Evolutionary conservation across 257 asterid genomes (phyloP).

Genomic region (Scutellaria barbata): DNA sequence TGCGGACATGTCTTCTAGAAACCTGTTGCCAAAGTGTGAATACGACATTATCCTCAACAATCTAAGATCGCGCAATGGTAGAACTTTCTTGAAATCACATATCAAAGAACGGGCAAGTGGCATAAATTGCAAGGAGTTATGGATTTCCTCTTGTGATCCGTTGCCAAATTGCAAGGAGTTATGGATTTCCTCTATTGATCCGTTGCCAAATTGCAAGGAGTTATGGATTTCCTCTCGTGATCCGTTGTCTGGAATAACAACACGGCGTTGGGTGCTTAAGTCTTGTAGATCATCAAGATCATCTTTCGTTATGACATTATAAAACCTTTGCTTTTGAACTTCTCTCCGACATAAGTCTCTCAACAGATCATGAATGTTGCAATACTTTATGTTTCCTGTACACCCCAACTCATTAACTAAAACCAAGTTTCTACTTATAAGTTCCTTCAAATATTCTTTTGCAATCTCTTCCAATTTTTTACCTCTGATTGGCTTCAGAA

Average conservation of each 20-base stretch:
- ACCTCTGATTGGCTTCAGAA: constrained; percentile 5
- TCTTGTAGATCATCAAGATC: neutral
- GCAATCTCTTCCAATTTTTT: neutral
- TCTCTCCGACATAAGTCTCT: constrained; percentile 23
- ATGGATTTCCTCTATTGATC: neutral
- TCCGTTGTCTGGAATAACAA: neutral
- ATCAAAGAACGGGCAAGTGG: constrained; percentile 15
- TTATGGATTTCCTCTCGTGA: neutral
- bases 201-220: too few species aligned
- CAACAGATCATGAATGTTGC: constrained; percentile 17
- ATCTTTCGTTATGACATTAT: neutral
- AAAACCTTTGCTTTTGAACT: constrained; percentile 8
- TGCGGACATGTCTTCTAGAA: neutral
- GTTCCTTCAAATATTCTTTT: neutral
- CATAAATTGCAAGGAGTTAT: neutral
- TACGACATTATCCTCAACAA: constrained; percentile 17
- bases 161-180: neutral
- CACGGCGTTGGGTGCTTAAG: neutral
- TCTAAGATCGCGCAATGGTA: neutral
- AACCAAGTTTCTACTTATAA: constrained; percentile 17
- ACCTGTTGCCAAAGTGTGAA: neutral
- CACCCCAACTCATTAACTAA: neutral
- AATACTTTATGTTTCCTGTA: neutral
- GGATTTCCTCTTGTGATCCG: neutral
- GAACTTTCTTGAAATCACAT: neutral